phyloP scores from a whole-genome alignment of 1,284 basidiomycete genomes.

The Puccinia hordei region DNA sequence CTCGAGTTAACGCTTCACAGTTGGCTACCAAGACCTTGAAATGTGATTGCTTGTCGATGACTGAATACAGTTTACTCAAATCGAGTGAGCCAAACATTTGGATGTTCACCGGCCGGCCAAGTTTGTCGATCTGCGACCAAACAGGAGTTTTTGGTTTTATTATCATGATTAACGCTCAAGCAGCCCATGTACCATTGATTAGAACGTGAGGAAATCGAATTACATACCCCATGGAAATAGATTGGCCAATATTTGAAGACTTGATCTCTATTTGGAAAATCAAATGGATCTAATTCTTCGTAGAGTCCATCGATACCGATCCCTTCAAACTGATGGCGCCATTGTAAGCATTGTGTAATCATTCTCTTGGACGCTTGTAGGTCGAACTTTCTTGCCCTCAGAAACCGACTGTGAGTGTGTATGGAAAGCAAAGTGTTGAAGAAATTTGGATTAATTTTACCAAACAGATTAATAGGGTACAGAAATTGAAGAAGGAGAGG shows the following conservation, averaged over 20 bases:
- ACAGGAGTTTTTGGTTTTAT: neutral
- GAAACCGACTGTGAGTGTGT: slow-evolving; percentile 47
- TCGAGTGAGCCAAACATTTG: slow-evolving; percentile 51
- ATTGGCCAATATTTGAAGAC: slow-evolving; percentile 52
- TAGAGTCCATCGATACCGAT: slow-evolving; percentile 52
- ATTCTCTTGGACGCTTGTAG: slow-evolving; percentile 41
- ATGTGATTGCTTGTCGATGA: slow-evolving; percentile 48
- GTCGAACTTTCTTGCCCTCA: slow-evolving; percentile 50
- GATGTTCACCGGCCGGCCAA: slow-evolving; percentile 52
- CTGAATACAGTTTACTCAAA: slow-evolving; percentile 49
- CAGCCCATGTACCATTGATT: neutral
- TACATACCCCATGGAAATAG: slow-evolving; percentile 49
- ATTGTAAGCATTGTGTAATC: slow-evolving; percentile 49
- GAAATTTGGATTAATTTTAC: neutral
- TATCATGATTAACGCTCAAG: neutral
- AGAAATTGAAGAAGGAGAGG: neutral
- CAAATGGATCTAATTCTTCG: slow-evolving; percentile 50
- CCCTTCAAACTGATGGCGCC: slow-evolving; percentile 50
- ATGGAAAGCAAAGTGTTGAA: neutral
- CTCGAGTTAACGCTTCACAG: slow-evolving; percentile 52
- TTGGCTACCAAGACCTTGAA: slow-evolving; percentile 49
- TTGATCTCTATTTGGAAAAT: slow-evolving; percentile 48
- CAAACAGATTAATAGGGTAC: neutral
- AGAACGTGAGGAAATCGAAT: neutral
- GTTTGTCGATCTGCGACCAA: slow-evolving; percentile 40